Conservation (phyloP, 768 basidiomycete genomes). For the Pulveroboletus ravenelii region DNA sequence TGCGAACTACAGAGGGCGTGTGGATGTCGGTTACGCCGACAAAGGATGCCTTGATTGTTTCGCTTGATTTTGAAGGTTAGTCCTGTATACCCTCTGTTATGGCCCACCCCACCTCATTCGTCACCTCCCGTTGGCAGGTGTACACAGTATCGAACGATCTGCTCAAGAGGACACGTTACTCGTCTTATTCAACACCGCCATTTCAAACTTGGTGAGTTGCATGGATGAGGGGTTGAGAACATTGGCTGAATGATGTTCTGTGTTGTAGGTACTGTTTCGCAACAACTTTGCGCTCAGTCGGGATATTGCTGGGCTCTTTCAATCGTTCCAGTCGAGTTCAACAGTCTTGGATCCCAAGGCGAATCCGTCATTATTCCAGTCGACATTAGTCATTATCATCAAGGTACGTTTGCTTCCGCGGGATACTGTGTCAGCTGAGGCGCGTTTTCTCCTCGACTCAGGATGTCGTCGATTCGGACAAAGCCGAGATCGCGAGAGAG, state of each 20-base stretch:
- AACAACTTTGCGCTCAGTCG: conserved; percentile 62
- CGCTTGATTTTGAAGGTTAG: conserved; percentile 61
- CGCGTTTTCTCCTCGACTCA: too few relatives aligned
- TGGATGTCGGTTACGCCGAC: conserved; percentile 67
- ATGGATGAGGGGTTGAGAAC: background rate
- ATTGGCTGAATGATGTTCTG: background rate
- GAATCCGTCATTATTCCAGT: conserved; percentile 56
- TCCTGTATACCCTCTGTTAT: too few relatives aligned
- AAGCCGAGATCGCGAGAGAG: conserved; percentile 54
- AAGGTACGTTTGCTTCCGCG: conserved; percentile 26
- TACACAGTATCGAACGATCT: conserved; percentile 60
- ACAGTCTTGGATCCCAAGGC: conserved; percentile 52
- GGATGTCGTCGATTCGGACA: conserved; percentile 62
- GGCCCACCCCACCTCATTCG: too few relatives aligned
- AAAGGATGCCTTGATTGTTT: conserved; percentile 48
- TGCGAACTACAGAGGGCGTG: conserved; percentile 61
- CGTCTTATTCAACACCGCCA: conserved; percentile 61
- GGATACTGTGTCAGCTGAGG: too few relatives aligned
- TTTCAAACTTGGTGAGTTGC: conserved; percentile 52
- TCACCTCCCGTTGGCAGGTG: conserved; percentile 35
- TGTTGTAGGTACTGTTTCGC: conserved; percentile 52
- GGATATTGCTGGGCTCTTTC: conserved; percentile 58
- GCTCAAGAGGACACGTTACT: conserved; percentile 60
- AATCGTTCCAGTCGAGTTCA: conserved; percentile 55
- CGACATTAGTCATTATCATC: conserved; percentile 57